Evolutionary conservation across 768 basidiomycete genomes (phyloP), one percentile per base, ranked within the genome.

Genomic region (Tephrocybe rancida): DNA sequence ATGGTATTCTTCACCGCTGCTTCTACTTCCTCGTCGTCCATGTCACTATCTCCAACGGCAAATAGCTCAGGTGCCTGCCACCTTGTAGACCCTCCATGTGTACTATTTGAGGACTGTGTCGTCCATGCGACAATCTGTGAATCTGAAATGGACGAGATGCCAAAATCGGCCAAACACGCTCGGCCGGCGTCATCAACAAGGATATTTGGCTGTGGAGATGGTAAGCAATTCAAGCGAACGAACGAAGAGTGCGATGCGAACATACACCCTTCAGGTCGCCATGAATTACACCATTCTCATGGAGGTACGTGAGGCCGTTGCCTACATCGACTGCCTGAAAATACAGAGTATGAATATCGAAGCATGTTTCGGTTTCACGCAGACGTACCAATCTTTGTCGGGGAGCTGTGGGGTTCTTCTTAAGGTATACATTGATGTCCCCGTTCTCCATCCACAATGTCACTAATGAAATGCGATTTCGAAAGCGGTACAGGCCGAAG

Each of bases 131-230:
- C 41, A 21, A 60, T 54, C 25, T 58, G 55, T 1, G 60, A 51
- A 32, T 64, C 64, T 6, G 53, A 56, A 8, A 64, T 47, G 1
- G 59, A 61, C 2, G 67, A 62, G 14, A 68, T 50, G 5, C 67
- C 68, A 46, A 69, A 68, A 55, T 69, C 67, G 2, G 64, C 64
- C 5, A 69, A 53, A n/a, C 60, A 61, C 13, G 64, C 66, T 29
- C 59, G 57, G 25, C 57, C 60, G 14, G 56, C 56, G 10, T 39
- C 24, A 14, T 60, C n/a, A n/a, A n/a, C 56, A 0, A 69, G 62
- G 5, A 67, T 58, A 46, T 69, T 67, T 16, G 55, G 53, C 67
- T 68, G 30, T 5, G 5, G 34, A 14, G 10, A 16, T 35, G n/a
- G 30, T 50, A 10, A 6, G 39, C 6, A 24, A 19, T 16, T 14